These are phyloP conservation scores for Hypoxylon subgilvum DNA, from an alignment of 495 filamentous ascomycete genomes.

Conservation along the genomic window DNA sequence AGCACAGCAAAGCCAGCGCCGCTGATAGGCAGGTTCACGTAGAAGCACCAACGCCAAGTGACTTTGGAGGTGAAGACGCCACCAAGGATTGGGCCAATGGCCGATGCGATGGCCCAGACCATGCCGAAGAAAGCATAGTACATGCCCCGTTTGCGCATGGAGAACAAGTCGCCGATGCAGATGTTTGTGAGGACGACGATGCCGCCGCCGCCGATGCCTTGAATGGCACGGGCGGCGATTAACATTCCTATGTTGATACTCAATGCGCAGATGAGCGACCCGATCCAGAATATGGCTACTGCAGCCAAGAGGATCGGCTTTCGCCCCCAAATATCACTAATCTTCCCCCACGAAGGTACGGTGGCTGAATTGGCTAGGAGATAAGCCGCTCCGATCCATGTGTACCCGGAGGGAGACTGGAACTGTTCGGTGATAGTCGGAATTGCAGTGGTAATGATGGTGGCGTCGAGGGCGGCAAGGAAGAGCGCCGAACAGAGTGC, in stretches of 20 bases:
- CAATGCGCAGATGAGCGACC: slow-evolving; percentile 72
- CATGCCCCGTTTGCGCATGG: slow-evolving; percentile 68
- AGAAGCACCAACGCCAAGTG: slow-evolving; percentile 47
- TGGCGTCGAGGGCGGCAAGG: slow-evolving; percentile 59
- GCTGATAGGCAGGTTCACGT: slow-evolving; percentile 64
- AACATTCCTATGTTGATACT: slow-evolving; percentile 73
- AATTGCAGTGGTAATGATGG: slow-evolving; percentile 56
- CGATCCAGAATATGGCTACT: slow-evolving; percentile 74
- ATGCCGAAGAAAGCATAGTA: slow-evolving; percentile 63
- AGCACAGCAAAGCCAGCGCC: slow-evolving; percentile 69
- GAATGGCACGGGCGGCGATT: slow-evolving; percentile 74
- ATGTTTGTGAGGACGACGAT: slow-evolving; percentile 81
- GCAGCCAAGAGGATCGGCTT: slow-evolving; percentile 77
- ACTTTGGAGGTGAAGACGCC: slow-evolving; percentile 68
- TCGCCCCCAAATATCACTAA: slow-evolving; percentile 83
- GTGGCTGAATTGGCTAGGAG: slow-evolving; percentile 70
- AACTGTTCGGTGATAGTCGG: slow-evolving; percentile 67
- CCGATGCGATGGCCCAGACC: slow-evolving; percentile 74
- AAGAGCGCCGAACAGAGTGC: slow-evolving; percentile 59
- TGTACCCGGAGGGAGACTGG: slow-evolving; percentile 69
- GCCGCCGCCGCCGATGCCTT: slow-evolving; percentile 80
- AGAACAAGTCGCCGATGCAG: slow-evolving; percentile 76
- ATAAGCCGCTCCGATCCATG: slow-evolving; percentile 74
- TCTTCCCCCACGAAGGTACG: slow-evolving; percentile 77
- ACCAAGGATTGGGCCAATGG: slow-evolving; percentile 75